Conservation (phyloP, 345 rosid species). For the Syzygium oleosum region DNA sequence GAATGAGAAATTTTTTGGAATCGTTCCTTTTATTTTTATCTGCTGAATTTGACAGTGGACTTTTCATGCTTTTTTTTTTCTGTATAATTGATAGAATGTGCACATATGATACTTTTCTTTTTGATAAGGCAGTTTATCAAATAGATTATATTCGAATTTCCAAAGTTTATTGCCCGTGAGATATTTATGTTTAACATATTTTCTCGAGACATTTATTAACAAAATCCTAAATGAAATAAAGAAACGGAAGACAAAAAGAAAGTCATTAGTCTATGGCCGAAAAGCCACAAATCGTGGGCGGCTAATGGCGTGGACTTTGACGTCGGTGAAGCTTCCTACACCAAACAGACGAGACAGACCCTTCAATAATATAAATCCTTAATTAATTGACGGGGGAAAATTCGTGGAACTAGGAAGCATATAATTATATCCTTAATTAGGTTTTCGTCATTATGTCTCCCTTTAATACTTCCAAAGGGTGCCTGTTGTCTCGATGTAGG, state of each 20-base stretch:
- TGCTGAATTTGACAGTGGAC: not conserved
- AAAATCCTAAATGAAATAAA: not conserved
- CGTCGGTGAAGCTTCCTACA: not conserved
- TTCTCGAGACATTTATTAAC: not conserved
- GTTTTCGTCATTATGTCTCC: too few relatives aligned
- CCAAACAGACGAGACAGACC: not conserved
- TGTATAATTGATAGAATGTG: not conserved
- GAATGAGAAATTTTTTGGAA: not conserved
- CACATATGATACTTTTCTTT: not conserved
- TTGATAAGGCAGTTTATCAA: not conserved
- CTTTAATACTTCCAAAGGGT: too few relatives aligned
- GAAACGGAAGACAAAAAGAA: not conserved
- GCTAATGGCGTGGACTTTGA: not conserved
- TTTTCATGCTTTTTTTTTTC: not conserved
- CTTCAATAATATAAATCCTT: not conserved
- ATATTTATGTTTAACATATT: not conserved
- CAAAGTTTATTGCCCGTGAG: not conserved
- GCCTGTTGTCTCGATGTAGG: too few relatives aligned
- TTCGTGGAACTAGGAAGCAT: too few relatives aligned
- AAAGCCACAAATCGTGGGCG: not conserved
- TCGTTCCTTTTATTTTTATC: not conserved
- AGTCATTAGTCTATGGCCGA: not conserved
- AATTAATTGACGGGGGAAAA: not conserved
- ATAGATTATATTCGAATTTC: not conserved
- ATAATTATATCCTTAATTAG: too few relatives aligned